Evolutionary conservation across 805 yeast genomes (phyloP), one percentile per base, ranked within the genome.

Genomic region (Saturnispora silvae): DNA sequence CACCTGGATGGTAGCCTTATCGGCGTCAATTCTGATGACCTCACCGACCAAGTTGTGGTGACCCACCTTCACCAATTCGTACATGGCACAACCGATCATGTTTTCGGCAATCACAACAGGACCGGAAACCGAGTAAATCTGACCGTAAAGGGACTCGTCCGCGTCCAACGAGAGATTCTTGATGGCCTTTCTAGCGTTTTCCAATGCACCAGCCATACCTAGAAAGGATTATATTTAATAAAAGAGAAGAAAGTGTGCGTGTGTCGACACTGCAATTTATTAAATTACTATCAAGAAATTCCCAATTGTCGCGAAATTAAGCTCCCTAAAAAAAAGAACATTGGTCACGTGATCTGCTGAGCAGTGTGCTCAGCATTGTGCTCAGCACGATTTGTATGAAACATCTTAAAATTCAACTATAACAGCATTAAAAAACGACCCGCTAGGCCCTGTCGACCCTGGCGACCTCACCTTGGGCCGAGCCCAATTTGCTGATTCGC

Each of bases 61-160:
- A 51, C 99, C 97, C 47, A 92, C 98, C 61, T 80, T 86, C 55
- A 89, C 99, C 63, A 92, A 72, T 61, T 92, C 99, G 72, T 92
- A 89, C 99, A 92, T 92, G 53, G 97, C 96, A 75, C 96, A 85
- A 46, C 99, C 99, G 64, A 87, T 83, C 97, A 92, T 86, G 68
- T 92, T 81, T 64, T 92, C 97, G 34, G 98, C 98, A 34, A 92
- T 79, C 37, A 92, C 81, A 52, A 92, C 99, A 20, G 98, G 97
- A 54, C 98, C 98, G 16, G 97, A 87, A 34, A 92, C 96, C 23
- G 96, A 85, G 66, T 77, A 87, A 53, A 92, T 82, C 49, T 72
- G 77, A 40, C 95, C 98, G 60, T 83, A 84, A 47, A 77, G 78
- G 38, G 81, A 70, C 62, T 89, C 96, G 23, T 64, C 69, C 37